phyloP scores from a whole-genome alignment of 805 yeast species.

The Barnettozyma populi region DNA sequence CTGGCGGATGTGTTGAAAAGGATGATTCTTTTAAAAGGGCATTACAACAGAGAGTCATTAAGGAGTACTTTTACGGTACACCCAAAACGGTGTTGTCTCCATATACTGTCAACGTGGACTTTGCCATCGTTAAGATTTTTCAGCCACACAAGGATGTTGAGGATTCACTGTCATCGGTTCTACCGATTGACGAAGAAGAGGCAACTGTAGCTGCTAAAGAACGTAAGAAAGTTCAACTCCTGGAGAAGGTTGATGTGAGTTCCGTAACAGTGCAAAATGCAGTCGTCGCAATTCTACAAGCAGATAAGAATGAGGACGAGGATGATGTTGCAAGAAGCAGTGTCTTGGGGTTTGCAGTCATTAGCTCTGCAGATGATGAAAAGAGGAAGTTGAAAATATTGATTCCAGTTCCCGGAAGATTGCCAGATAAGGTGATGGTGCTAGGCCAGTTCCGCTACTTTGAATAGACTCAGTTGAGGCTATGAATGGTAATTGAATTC shows the following conservation, averaged over 20 bases:
- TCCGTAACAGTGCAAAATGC: slow-evolving; percentile 65
- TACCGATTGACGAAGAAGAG: slow-evolving; percentile 26
- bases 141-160: slow-evolving; percentile 36
- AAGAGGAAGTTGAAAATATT: slow-evolving; percentile 63
- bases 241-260: slow-evolving; percentile 38
- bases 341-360: slow-evolving; percentile 69
- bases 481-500: background rate
- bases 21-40: slow-evolving; percentile 67
- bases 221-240: slow-evolving; percentile 11
- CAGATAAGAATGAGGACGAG: slow-evolving; percentile 40
- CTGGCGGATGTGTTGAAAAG: slow-evolving; percentile 73
- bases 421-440: slow-evolving; percentile 71
- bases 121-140: slow-evolving; percentile 54
- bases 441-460: slow-evolving; percentile 77
- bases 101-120: slow-evolving; percentile 71
- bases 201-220: slow-evolving; percentile 15
- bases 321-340: slow-evolving; percentile 48
- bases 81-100: slow-evolving; percentile 68
- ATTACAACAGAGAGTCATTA: slow-evolving; percentile 68
- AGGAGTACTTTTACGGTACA: slow-evolving; percentile 87
- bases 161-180: slow-evolving; percentile 19
- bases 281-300: slow-evolving; percentile 59
- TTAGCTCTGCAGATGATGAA: slow-evolving; percentile 60
- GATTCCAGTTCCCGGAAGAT: slow-evolving; percentile 81
- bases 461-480: slow-evolving; percentile 42